Conservation (phyloP, 768 basidiomycete genomes). For the Mycena galericulata region DNA sequence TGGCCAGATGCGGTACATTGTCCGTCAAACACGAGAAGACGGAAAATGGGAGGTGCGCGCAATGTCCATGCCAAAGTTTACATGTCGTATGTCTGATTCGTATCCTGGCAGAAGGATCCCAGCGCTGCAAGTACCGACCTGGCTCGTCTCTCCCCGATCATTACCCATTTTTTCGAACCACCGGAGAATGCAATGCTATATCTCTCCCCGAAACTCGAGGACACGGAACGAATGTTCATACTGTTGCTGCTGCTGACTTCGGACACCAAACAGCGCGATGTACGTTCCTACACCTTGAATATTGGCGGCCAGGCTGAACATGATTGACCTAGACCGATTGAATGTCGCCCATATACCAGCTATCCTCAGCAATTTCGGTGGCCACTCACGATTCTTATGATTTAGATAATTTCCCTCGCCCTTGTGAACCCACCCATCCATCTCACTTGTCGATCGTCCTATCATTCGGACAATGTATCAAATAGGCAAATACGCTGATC, state of each 20-base stretch:
- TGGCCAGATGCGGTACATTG: conserved; percentile 3
- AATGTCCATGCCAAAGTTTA: no score
- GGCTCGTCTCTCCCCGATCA: neutral
- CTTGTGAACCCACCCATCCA: no score
- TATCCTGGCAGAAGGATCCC: neutral
- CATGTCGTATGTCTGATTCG: no score
- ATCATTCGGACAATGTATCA: no score
- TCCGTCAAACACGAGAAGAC: neutral
- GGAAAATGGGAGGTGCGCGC: conserved; percentile 3
- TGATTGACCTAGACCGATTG: no score
- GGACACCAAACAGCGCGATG: neutral
- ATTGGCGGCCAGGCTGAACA: no score
- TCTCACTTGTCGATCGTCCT: no score
- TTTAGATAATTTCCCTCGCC: no score
- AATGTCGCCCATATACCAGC: no score
- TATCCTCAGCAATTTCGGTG: no score
- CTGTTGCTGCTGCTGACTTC: neutral
- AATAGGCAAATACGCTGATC: no score
- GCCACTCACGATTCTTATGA: no score
- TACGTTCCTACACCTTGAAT: neutral
- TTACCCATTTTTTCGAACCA: neutral
- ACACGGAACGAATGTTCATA: neutral
- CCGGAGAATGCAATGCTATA: neutral
- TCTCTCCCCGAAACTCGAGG: conserved; percentile 1
- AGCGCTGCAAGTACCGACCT: neutral